phyloP scores from a whole-genome alignment of 2,329 filamentous ascomycete genomes.

The Aureobasidium sp. region DNA sequence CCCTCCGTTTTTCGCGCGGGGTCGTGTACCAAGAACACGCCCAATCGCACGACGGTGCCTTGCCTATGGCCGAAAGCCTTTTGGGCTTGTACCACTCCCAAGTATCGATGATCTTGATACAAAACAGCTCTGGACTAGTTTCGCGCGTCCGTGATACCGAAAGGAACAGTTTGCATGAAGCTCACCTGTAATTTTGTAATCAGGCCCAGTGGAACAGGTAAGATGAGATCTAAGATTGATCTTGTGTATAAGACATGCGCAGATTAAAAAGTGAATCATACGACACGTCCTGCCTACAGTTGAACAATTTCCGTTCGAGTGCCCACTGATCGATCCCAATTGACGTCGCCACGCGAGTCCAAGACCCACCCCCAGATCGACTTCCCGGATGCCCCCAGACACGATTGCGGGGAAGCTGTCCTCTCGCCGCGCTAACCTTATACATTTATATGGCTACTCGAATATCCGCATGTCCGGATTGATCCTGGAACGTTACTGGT shows the following conservation, averaged over 20 bases:
- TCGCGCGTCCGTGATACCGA: not conserved
- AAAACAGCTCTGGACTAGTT: not conserved
- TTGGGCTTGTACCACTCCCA: not conserved
- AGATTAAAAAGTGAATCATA: not conserved
- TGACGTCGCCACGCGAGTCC: not conserved
- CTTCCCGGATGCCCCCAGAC: not conserved
- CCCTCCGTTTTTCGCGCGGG: conserved; percentile 7
- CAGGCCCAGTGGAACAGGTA: not conserved
- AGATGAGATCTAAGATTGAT: not conserved
- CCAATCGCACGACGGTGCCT: conserved; percentile 14
- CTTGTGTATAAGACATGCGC: not conserved
- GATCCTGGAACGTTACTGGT: not conserved
- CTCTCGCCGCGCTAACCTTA: not conserved
- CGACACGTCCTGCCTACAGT: not conserved
- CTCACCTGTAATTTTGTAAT: not conserved
- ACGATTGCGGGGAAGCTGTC: not conserved
- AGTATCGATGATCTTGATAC: conserved; percentile 4
- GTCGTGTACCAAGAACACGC: not conserved
- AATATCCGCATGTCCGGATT: conserved; percentile 11
- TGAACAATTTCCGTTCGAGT: not conserved
- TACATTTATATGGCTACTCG: not conserved
- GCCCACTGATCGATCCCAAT: not conserved
- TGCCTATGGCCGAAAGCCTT: conserved; percentile 9
- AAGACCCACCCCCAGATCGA: not conserved
- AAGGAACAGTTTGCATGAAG: not conserved